A percentile compares a stretch with the other conserved stretches of the same genome.
phyloP scores from a whole-genome alignment of 1,284 basidiomycete species.

The Ceratobasidium theobromae region DNA sequence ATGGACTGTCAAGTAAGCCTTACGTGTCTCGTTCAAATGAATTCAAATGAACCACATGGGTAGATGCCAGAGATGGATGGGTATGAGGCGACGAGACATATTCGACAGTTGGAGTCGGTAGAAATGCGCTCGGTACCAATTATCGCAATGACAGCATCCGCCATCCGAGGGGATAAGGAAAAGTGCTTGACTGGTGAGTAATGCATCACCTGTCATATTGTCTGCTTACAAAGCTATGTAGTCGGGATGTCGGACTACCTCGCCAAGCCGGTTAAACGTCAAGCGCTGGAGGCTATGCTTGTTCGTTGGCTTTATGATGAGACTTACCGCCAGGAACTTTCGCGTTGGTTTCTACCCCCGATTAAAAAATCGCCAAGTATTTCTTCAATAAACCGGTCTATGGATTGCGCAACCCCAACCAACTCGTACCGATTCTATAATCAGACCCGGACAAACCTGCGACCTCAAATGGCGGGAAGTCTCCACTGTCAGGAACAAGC shows the following conservation, averaged over 20 bases:
- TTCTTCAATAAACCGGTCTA: no score
- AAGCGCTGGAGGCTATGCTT: conserved; percentile 24
- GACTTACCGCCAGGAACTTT: conserved; percentile 23
- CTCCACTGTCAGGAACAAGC: no score
- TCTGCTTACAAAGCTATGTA: not conserved
- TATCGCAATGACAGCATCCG: conserved; percentile 31
- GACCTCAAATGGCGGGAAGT: no score
- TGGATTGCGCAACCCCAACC: no score
- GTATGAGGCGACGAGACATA: conserved; percentile 27
- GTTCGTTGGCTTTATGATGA: conserved; percentile 25
- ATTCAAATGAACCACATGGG: no score
- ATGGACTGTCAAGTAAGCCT: conserved; percentile 26
- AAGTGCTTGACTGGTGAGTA: conserved; percentile 21
- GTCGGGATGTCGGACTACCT: conserved; percentile 25
- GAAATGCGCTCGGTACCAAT: conserved; percentile 12
- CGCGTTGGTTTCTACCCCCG: conserved; percentile 21
- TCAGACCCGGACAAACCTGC: no score
- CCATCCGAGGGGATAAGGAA: conserved; percentile 21
- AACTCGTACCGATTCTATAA: no score
- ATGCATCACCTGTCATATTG: not conserved
- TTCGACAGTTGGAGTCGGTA: conserved; percentile 20
- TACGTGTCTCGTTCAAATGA: no score
- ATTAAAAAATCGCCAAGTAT: not conserved
- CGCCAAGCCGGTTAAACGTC: conserved; percentile 14
- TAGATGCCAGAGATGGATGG: conserved; percentile 33